Conservation (phyloP, 345 rosid genomes). For the Ceriops zippeliana region DNA sequence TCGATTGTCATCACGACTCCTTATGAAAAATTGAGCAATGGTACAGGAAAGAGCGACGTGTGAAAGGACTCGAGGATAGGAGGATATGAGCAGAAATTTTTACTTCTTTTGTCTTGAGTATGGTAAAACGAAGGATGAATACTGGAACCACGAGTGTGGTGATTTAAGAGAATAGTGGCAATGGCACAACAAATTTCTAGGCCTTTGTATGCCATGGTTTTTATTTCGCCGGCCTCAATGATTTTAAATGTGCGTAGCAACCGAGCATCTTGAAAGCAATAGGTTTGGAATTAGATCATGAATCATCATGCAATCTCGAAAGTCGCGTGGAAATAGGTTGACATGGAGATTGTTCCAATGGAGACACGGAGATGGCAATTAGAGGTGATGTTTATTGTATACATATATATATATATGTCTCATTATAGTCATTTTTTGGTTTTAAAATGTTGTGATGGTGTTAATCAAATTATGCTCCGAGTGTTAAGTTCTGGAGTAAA, state of each 20-base stretch:
- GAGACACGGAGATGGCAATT: too few species aligned
- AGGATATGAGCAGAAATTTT: constrained; percentile 20
- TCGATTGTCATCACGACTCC: constrained; percentile 25
- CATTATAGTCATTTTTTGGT: too few species aligned
- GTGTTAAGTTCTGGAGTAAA: too few species aligned
- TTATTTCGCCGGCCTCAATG: not conserved
- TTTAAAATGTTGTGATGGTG: too few species aligned
- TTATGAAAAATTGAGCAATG: constrained; percentile 23
- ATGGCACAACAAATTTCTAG: constrained; percentile 18
- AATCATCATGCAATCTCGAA: too few species aligned
- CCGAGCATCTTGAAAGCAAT: too few species aligned
- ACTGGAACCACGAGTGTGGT: not conserved
- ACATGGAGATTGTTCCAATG: too few species aligned
- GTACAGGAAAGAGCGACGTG: not conserved
- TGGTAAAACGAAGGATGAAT: constrained; percentile 23
- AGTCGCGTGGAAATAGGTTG: too few species aligned
- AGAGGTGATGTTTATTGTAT: too few species aligned
- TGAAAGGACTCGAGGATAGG: constrained; percentile 11
- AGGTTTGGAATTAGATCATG: too few species aligned
- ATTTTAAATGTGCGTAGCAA: not conserved
- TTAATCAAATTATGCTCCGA: too few species aligned
- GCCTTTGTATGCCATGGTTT: constrained; percentile 15
- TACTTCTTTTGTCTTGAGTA: constrained; percentile 39
- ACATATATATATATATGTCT: too few species aligned
- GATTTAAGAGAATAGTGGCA: constrained; percentile 16